Evolutionary conservation across 2,329 filamentous ascomycete genomes (phyloP).

Genomic region (Phialocephala subalpina): DNA sequence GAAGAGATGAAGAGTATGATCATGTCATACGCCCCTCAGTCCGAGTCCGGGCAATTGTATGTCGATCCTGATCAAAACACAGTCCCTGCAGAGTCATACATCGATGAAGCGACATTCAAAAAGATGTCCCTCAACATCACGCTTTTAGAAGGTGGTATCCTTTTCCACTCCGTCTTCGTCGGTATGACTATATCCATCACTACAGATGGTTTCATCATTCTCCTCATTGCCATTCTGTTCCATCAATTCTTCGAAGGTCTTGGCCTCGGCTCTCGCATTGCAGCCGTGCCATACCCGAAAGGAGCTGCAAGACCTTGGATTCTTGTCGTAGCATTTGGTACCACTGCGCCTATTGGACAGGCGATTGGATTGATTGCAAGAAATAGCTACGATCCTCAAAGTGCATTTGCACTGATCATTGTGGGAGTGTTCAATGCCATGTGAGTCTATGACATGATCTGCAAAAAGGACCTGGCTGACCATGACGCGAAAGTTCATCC

Average conservation of each 20-base stretch:
- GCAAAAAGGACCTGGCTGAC: neutral
- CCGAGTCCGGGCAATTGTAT: constrained; percentile 24
- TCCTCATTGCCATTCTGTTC: constrained; percentile 75
- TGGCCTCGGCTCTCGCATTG: constrained; percentile 75
- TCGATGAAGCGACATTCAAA: constrained; percentile 56
- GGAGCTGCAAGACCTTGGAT: constrained; percentile 29
- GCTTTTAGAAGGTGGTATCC: constrained; percentile 78
- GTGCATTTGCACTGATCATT: constrained; percentile 76
- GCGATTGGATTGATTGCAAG: constrained; percentile 80
- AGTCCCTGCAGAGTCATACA: constrained; percentile 30
- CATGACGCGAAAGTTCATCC: constrained; percentile 55
- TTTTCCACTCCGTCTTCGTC: constrained; percentile 82
- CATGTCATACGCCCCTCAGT: constrained; percentile 44
- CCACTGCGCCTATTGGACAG: constrained; percentile 79
- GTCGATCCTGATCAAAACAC: constrained; percentile 7
- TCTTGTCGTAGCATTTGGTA: constrained; percentile 29
- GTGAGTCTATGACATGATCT: constrained; percentile 6
- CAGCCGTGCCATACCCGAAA: constrained; percentile 42
- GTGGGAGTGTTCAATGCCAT: constrained; percentile 90
- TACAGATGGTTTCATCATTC: constrained; percentile 67
- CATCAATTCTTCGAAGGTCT: constrained; percentile 68
- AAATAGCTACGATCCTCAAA: constrained; percentile 78
- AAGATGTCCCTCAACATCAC: constrained; percentile 77
- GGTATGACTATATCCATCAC: constrained; percentile 77
- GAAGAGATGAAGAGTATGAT: constrained; percentile 65